Percentiles rank a stretch among this genome's conserved stretches.
Conservation (phyloP, 2,329 filamentous ascomycete genomes). For the Calonectria honghensis region DNA sequence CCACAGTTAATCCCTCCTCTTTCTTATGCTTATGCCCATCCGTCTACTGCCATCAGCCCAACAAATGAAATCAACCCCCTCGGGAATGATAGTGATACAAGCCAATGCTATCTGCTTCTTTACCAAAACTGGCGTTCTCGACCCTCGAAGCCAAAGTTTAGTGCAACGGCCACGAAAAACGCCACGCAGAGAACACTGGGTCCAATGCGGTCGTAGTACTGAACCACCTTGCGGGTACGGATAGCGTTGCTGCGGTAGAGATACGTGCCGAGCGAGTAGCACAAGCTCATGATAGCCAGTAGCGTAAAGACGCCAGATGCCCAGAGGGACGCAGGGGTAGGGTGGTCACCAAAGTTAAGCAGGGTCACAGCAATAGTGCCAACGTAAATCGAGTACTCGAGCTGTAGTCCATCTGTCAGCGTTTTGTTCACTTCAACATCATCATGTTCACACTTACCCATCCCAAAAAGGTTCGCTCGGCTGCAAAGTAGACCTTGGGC, state of each 20-base stretch:
- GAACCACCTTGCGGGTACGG: slow-evolving; percentile 86
- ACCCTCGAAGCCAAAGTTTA: slow-evolving; percentile 90
- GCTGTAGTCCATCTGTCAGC: slow-evolving; percentile 65
- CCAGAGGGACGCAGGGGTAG: slow-evolving; percentile 76
- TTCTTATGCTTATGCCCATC: slow-evolving; percentile 36
- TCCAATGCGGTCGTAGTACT: slow-evolving; percentile 93
- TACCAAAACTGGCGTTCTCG: slow-evolving; percentile 75
- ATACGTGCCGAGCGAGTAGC: slow-evolving; percentile 90
- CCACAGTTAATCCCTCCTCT: slow-evolving; percentile 28
- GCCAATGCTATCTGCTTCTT: neutral
- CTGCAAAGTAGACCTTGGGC: slow-evolving; percentile 98
- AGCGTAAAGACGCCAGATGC: slow-evolving; percentile 87
- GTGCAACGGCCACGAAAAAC: slow-evolving; percentile 81
- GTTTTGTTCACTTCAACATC: neutral
- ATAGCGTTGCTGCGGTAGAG: slow-evolving; percentile 92
- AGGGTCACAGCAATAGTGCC: slow-evolving; percentile 90
- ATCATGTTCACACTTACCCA: slow-evolving; percentile 79
- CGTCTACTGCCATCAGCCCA: slow-evolving; percentile 18
- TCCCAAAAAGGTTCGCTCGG: slow-evolving; percentile 94
- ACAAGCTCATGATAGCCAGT: slow-evolving; percentile 84
- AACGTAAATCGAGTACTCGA: slow-evolving; percentile 97
- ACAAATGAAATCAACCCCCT: slow-evolving; percentile 37
- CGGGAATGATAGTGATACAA: slow-evolving; percentile 33
- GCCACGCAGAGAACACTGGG: slow-evolving; percentile 85
- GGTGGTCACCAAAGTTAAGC: slow-evolving; percentile 84